Evolutionary conservation across 2,329 filamentous ascomycete species (phyloP).

Genomic region (Calonectria pteridis): DNA sequence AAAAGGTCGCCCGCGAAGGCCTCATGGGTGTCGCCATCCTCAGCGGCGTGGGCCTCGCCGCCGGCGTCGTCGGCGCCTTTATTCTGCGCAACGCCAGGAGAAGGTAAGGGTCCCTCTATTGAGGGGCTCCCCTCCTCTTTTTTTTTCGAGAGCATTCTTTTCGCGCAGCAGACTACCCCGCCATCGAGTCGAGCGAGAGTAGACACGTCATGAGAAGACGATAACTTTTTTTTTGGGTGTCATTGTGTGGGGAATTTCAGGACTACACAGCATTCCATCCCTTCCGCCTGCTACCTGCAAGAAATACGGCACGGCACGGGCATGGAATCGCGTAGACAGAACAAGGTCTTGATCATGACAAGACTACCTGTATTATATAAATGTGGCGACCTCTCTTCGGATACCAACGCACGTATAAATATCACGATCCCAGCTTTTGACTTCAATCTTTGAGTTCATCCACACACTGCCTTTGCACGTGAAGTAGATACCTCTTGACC

Average conservation of each 20-base stretch:
- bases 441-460: background rate
- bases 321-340: constrained; percentile 25
- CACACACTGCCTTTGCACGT: background rate
- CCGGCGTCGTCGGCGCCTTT: constrained; percentile 91
- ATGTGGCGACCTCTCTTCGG: constrained; percentile 32
- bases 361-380: constrained; percentile 43
- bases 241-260: constrained; percentile 23
- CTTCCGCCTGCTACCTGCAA: constrained; percentile 16
- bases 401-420: constrained; percentile 29
- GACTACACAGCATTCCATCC: constrained; percentile 26
- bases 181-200: background rate
- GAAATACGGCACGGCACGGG: constrained; percentile 17
- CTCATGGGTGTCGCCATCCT: constrained; percentile 95
- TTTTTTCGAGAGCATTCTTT: background rate
- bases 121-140: background rate
- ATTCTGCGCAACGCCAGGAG: constrained; percentile 81
- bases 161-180: background rate
- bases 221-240: constrained; percentile 15
- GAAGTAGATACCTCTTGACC: background rate
- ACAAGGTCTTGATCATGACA: constrained; percentile 34
- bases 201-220: background rate
- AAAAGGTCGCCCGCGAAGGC: constrained; percentile 95
- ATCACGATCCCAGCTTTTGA: constrained; percentile 22
- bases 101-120: constrained; percentile 51
- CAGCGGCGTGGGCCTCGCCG: constrained; percentile 90